phyloP scores from a whole-genome alignment of 306 rosid species.

The Parietaria judaica region DNA sequence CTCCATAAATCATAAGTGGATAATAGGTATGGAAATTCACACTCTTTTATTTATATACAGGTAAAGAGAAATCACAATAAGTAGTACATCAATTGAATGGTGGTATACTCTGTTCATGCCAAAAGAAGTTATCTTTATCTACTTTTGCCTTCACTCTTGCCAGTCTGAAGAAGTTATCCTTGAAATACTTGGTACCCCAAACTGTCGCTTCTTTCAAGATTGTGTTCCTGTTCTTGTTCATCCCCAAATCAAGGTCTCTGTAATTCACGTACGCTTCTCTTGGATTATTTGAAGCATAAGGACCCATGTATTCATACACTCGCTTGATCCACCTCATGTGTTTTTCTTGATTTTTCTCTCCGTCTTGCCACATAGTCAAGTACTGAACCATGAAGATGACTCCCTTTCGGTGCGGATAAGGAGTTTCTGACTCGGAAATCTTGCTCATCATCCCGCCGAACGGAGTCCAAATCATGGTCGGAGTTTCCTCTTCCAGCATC shows the following conservation, averaged over 20 bases:
- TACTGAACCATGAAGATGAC: constrained; percentile 63
- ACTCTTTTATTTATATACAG: too few relatives aligned
- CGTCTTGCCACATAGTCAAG: constrained; percentile 36
- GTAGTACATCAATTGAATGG: constrained; percentile 1
- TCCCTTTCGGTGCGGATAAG: constrained; percentile 79
- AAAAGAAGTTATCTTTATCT: constrained; percentile 76
- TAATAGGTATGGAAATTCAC: too few relatives aligned
- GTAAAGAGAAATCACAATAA: too few relatives aligned
- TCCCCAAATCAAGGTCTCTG: constrained; percentile 58
- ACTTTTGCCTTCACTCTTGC: constrained; percentile 51
- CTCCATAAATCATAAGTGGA: too few relatives aligned
- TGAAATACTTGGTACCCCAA: constrained; percentile 79
- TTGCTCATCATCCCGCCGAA: constrained; percentile 71
- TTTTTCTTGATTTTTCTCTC: constrained; percentile 1
- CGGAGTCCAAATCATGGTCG: constrained; percentile 52
- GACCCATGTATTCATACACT: constrained; percentile 29
- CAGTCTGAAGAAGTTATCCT: constrained; percentile 54
- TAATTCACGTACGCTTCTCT: constrained; percentile 52
- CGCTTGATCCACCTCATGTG: constrained; percentile 30
- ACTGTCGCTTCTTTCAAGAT: constrained; percentile 37
- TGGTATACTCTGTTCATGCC: constrained; percentile 91
- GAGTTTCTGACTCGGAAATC: constrained; percentile 46
- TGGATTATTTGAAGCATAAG: constrained; percentile 45
- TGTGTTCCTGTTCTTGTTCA: constrained; percentile 44
- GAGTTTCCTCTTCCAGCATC: constrained; percentile 40